A percentile compares a stretch with the other conserved stretches of the same genome.
Evolutionary conservation across 192 early-diverging fungal genomes (phyloP).

Genomic region (Hyaloraphidium curvatum): DNA sequence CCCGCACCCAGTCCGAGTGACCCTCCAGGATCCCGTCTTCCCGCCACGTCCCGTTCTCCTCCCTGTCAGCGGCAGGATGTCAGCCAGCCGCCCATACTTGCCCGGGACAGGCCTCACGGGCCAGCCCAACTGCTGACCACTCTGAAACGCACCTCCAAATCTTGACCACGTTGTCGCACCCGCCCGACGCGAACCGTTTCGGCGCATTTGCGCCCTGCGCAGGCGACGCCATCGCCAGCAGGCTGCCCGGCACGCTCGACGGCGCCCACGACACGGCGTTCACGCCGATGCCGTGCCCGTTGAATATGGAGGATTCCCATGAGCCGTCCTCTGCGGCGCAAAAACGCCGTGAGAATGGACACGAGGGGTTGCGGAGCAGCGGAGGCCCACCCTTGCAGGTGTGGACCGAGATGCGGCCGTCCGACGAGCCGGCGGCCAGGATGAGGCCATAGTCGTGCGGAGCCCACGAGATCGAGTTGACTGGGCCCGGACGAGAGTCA

Average conservation of each 20-base stretch:
- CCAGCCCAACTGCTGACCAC: background rate
- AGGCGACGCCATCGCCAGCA: constrained; percentile 40
- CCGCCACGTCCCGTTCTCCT: constrained; percentile 61
- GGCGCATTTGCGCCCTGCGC: constrained; percentile 26
- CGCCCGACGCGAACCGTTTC: constrained; percentile 76
- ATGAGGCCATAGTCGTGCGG: constrained; percentile 90
- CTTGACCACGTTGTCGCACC: constrained; percentile 92
- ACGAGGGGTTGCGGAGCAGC: background rate
- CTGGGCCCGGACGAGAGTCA: constrained; percentile 19
- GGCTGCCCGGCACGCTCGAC: constrained; percentile 51
- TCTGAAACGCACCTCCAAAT: constrained; percentile 52
- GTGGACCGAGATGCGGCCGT: constrained; percentile 83
- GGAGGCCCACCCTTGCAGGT: constrained; percentile 58
- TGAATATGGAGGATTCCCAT: constrained; percentile 61
- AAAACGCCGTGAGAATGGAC: background rate
- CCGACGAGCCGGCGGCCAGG: constrained; percentile 81
- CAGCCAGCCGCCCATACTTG: background rate
- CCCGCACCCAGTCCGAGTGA: constrained; percentile 95
- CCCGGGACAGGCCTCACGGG: too few species aligned
- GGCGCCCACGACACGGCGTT: constrained; percentile 95
- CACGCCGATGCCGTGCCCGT: constrained; percentile 76
- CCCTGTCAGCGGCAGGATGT: constrained; percentile 15
- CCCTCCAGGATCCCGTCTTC: constrained; percentile 64
- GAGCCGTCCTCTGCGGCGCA: constrained; percentile 47
- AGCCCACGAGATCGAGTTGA: constrained; percentile 92